Percentiles rank a stretch among this genome's conserved stretches.
Evolutionary conservation across 108 stramenopile genomes (phyloP).

Genomic region (Skeletonema potamos): DNA sequence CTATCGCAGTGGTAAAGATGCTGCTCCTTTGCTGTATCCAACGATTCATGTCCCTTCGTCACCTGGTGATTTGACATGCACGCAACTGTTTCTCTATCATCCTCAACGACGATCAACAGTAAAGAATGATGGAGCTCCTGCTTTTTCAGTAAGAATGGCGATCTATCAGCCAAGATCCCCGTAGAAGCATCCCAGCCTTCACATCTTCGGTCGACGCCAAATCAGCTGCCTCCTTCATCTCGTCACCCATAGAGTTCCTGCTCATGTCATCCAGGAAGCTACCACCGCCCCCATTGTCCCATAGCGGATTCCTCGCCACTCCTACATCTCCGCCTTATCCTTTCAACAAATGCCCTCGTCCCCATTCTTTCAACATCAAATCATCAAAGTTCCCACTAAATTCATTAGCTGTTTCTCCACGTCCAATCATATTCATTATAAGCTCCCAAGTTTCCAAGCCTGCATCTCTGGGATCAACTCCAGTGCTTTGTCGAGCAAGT

Average conservation of each 20-base stretch:
- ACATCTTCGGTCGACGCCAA: constrained; percentile 8
- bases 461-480: constrained; percentile 56
- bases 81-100: constrained; percentile 61
- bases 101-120: constrained; percentile 61
- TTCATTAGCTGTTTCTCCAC: constrained; percentile 51
- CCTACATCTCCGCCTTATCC: constrained; percentile 23
- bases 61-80: constrained; percentile 75
- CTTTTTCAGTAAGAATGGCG: constrained; percentile 72
- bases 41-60: constrained; percentile 56
- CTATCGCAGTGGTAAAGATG: constrained; percentile 55
- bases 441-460: constrained; percentile 71
- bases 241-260: constrained; percentile 19
- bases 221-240: constrained; percentile 26
- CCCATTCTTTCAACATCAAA: constrained; percentile 83
- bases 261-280: constrained; percentile 1
- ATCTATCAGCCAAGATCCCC: constrained; percentile 60
- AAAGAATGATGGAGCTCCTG: constrained; percentile 81
- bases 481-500: constrained; percentile 50
- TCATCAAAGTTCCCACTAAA: constrained; percentile 66
- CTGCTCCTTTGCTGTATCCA: constrained; percentile 11
- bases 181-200: constrained; percentile 49
- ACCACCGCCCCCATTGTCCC: constrained; percentile 13
- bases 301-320: constrained; percentile 11
- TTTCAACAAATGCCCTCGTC: constrained; percentile 54
- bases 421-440: constrained; percentile 69